Evolutionary conservation across 2,329 filamentous ascomycete species (phyloP).

Genomic region (Coniochaeta sp.): DNA sequence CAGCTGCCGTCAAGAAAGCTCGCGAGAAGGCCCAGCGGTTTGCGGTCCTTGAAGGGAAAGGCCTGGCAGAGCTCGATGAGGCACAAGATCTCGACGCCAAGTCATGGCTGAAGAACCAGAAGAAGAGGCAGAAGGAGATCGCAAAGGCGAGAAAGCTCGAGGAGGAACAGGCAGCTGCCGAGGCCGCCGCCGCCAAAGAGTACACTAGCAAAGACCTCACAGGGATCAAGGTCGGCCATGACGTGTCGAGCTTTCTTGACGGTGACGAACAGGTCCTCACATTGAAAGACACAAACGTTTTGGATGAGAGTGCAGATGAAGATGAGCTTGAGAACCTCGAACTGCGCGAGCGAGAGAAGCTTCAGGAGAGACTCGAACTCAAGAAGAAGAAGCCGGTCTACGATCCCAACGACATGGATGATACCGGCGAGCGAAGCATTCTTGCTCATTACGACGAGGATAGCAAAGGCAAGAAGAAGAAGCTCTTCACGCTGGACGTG

Average conservation of each 20-base stretch:
- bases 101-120: conserved; percentile 80
- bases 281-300: conserved; percentile 85
- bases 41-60: conserved; percentile 70
- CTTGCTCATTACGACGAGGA: conserved; percentile 94
- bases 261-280: conserved; percentile 85
- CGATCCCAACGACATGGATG: conserved; percentile 70
- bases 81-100: conserved; percentile 66
- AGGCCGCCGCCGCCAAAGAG: conserved; percentile 53
- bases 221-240: conserved; percentile 87
- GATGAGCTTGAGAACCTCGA: conserved; percentile 81
- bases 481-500: conserved; percentile 79
- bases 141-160: conserved; percentile 65
- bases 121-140: conserved; percentile 91
- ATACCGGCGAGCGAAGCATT: conserved; percentile 58
- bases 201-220: conserved; percentile 83
- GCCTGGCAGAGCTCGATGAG: conserved; percentile 69
- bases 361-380: conserved; percentile 68
- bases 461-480: conserved; percentile 81
- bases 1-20: conserved; percentile 78
- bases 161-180: conserved; percentile 71
- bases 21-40: conserved; percentile 75
- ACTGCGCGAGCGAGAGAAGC: conserved; percentile 62
- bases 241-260: conserved; percentile 72
- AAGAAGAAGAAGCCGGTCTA: conserved; percentile 91
- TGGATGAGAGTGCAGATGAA: conserved; percentile 75